Base-by-base conservation (phyloP, 2,329 filamentous ascomycete species). In the Calonectria honghensis region DNA sequence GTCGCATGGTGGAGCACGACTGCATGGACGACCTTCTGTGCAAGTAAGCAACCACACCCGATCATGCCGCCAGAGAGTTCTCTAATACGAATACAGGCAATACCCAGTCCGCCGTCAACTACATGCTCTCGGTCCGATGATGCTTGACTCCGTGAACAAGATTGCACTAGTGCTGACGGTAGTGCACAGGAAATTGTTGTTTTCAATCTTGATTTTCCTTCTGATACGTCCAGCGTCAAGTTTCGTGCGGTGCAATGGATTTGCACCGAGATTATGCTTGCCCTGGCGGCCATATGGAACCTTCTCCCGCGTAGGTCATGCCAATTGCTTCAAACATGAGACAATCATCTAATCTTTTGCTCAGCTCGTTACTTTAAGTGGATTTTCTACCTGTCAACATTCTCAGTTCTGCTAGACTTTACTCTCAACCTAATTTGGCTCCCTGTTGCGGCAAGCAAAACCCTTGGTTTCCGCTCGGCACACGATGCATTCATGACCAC, bases 1-100 rank as follows among this genome's bases (percentile, higher is more conserved):
- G 90, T 91, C n/a, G 90, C 90, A 0, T 92, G 90, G 90, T 92
- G 90, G 90, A 90, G 88, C 78, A 91, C 90, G 0, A 92, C 90
- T 0, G 90, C 91, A 1, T 92, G 90, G 90, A 92, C 90, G 2
- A 92, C 88, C 0, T 90, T 90, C 71, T 90, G 88, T 79, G 88
- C 88, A 3, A 90, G 88, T 85, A 80, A 72, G 83, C 68, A 39
- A 29, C 1, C 10, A 18, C 13, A 31, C 45, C 4, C 7, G 0
- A 3, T 18, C 4, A 11, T 24, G n/a, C 10, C 4, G 11, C 13
- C 20, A 11, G 6, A 31, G 4, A 18, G 1, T 37, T 3, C 27
- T 20, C 18, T 48, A n/a, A 35, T 5, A 18, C 20, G 20, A 10
- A 16, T 35, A 1, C 6, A 87, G 86, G 86, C 75, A 90, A 90